Evolutionary conservation across 2,329 filamentous ascomycete species (phyloP).

Genomic region (Metarhizium brunneum): DNA sequence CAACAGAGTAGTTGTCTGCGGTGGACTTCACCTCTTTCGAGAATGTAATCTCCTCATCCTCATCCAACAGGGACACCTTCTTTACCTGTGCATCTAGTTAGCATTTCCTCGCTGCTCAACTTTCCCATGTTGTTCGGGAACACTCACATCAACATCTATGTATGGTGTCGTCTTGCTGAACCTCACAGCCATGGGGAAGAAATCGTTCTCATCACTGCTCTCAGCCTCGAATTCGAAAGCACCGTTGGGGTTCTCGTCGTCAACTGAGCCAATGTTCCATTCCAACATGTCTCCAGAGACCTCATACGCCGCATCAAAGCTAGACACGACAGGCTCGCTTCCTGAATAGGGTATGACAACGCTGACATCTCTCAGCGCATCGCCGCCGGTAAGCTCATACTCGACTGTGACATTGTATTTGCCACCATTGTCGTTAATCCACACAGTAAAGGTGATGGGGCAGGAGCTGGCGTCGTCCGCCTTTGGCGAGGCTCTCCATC

Average conservation of each 20-base stretch:
- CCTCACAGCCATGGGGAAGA: slow-evolving; percentile 92
- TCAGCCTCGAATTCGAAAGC: slow-evolving; percentile 94
- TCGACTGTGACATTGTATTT: slow-evolving; percentile 89
- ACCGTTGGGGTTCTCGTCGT: slow-evolving; percentile 72
- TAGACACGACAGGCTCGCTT: slow-evolving; percentile 79
- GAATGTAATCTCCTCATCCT: slow-evolving; percentile 71
- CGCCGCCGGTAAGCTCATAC: slow-evolving; percentile 81
- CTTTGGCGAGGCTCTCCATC: slow-evolving; percentile 83
- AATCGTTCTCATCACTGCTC: slow-evolving; percentile 80
- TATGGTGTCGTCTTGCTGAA: slow-evolving; percentile 84
- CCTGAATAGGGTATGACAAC: slow-evolving; percentile 81
- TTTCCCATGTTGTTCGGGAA: background rate
- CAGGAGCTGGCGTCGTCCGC: slow-evolving; percentile 70
- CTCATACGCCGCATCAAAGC: slow-evolving; percentile 90
- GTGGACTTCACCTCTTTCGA: slow-evolving; percentile 72
- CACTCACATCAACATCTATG: slow-evolving; percentile 85
- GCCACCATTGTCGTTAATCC: slow-evolving; percentile 83
- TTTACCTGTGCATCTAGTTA: slow-evolving; percentile 40
- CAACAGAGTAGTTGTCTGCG: slow-evolving; percentile 68
- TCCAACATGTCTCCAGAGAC: slow-evolving; percentile 87
- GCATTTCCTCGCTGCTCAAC: slow-evolving; percentile 5
- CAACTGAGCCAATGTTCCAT: slow-evolving; percentile 84
- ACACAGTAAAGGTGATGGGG: slow-evolving; percentile 93
- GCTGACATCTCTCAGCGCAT: slow-evolving; percentile 71
- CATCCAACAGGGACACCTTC: slow-evolving; percentile 61